These are phyloP conservation scores for Coemansia sp. DNA, from an alignment of 192 early-diverging fungal genomes.

Conservation along the genomic window DNA sequence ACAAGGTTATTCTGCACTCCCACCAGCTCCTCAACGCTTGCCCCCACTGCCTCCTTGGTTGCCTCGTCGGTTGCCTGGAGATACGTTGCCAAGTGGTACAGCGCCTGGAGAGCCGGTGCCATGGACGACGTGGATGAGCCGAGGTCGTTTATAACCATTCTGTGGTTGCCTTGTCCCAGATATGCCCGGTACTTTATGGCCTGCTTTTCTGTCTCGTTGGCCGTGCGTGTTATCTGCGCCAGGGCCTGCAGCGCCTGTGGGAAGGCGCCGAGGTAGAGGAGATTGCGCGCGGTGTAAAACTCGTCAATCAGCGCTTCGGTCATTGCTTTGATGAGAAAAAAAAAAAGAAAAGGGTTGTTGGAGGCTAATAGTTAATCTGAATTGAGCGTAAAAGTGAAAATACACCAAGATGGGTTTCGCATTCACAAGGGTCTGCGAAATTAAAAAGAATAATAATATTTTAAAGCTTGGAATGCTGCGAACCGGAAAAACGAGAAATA, in stretches of 20 bases:
- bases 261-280: constrained; percentile 70
- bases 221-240: constrained; percentile 25
- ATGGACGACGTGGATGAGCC: constrained; percentile 34
- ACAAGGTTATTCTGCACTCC: constrained; percentile 52
- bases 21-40: constrained; percentile 51
- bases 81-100: constrained; percentile 67
- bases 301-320: constrained; percentile 31
- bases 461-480: no score
- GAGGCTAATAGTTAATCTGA: no score
- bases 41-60: neutral
- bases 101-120: constrained; percentile 61
- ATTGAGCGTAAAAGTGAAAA: no score
- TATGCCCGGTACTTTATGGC: constrained; percentile 76
- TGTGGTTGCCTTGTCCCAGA: constrained; percentile 72
- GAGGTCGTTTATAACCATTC: constrained; percentile 66
- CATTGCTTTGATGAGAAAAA: constrained; percentile 12
- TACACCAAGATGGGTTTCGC: no score
- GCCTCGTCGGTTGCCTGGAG: constrained; percentile 9
- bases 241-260: constrained; percentile 66
- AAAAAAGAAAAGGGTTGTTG: neutral
- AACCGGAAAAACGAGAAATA: no score
- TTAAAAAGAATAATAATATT: no score
- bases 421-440: no score
- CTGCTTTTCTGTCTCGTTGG: constrained; percentile 58
- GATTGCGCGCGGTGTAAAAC: constrained; percentile 68